phyloP scores from a whole-genome alignment of 441 rosid genomes.

The Kokia cookei region DNA sequence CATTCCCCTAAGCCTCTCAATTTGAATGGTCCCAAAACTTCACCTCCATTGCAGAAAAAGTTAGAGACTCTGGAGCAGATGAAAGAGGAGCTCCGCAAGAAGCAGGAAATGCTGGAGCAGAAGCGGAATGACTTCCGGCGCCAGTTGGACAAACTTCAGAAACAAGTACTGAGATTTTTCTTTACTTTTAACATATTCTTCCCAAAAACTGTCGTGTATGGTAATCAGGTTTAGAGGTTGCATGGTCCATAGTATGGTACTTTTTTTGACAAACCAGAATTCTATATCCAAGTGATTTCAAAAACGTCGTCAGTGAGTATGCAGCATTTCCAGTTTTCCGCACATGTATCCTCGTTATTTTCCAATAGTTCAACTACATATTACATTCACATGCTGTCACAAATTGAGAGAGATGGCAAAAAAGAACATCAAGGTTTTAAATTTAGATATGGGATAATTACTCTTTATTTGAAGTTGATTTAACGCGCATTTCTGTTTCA shows the following conservation, averaged over 20 bases:
- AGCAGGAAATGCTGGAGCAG: constrained; percentile 87
- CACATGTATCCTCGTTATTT: not conserved
- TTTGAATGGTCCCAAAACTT: constrained; percentile 48
- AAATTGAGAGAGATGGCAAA: not conserved
- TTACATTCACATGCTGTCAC: not conserved
- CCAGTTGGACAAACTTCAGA: constrained; percentile 60
- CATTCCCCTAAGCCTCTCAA: constrained; percentile 44
- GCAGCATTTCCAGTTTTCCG: not conserved
- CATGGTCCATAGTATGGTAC: not conserved
- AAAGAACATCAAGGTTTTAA: not conserved
- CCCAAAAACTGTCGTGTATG: not conserved
- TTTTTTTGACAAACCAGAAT: not conserved
- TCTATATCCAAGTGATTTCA: not conserved
- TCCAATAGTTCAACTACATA: not conserved
- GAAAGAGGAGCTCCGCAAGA: constrained; percentile 85
- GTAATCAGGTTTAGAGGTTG: not conserved
- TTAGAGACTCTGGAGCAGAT: constrained; percentile 67
- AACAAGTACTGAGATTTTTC: constrained; percentile 48
- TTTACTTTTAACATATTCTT: not conserved
- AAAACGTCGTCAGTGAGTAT: no score
- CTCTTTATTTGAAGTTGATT: not conserved
- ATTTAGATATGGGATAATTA: not conserved
- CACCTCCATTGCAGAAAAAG: constrained; percentile 67
- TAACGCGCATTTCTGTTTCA: not conserved
- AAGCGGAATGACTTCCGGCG: constrained; percentile 76